A percentile compares a stretch with the other conserved stretches of the same genome.
Evolutionary conservation across 2,329 filamentous ascomycete genomes (phyloP).

Genomic region (Fusarium verticillioides): DNA sequence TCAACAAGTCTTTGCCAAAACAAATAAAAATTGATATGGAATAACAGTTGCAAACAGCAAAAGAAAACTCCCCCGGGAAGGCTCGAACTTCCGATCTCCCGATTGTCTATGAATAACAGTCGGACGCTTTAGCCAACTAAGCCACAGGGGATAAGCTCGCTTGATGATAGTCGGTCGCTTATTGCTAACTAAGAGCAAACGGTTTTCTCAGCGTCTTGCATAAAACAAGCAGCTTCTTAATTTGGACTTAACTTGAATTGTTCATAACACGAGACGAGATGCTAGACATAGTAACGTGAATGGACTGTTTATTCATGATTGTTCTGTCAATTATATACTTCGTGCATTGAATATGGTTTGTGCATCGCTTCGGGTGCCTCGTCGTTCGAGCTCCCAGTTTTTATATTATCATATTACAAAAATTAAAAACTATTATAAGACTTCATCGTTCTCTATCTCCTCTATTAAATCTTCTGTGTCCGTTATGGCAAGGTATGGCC

Average conservation of each 20-base stretch:
- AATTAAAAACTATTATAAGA: background rate
- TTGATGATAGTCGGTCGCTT: fast-evolving
- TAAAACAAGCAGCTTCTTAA: background rate
- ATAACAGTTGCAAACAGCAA: background rate
- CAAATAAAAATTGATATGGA: fast-evolving
- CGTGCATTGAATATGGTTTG: background rate
- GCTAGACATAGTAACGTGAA: too few relatives aligned
- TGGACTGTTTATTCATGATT: too few relatives aligned
- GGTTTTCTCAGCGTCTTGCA: fast-evolving
- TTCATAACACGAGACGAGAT: too few relatives aligned
- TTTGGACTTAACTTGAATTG: too few relatives aligned
- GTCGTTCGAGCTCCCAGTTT: background rate
- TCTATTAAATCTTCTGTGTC: background rate
- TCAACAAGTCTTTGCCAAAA: too few relatives aligned
- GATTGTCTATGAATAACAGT: constrained; percentile 44
- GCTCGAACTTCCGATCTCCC: constrained; percentile 47
- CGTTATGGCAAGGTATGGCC: constrained; percentile 21
- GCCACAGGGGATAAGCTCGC: constrained; percentile 36
- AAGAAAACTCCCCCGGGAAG: constrained; percentile 43
- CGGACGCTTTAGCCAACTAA: constrained; percentile 44
- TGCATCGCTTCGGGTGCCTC: background rate
- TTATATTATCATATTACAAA: background rate
- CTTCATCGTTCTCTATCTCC: background rate
- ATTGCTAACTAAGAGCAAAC: fast-evolving
- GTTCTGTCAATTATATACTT: too few relatives aligned